Evolutionary conservation across 495 filamentous ascomycete genomes (phyloP).

Genomic region (Aspergillus funiculosus): DNA sequence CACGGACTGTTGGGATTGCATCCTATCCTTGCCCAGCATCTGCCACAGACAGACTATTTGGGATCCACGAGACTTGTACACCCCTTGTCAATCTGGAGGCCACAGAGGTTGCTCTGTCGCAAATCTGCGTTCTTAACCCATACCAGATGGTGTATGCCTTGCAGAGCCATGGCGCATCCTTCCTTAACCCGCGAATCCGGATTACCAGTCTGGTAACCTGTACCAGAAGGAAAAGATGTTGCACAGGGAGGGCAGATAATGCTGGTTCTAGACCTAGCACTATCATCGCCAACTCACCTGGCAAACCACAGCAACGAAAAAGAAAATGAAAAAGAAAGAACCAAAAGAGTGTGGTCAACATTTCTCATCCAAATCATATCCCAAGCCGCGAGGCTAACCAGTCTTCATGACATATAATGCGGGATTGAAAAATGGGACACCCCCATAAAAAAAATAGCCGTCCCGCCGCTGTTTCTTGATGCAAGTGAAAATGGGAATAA

Average conservation of each 20-base stretch:
- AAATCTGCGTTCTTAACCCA: slow-evolving; percentile 22
- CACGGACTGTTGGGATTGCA: slow-evolving; percentile 19
- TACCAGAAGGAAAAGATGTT: slow-evolving; percentile 18
- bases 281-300: slow-evolving; percentile 1
- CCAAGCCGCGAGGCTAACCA: slow-evolving; percentile 56
- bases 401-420: slow-evolving; percentile 51
- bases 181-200: slow-evolving; percentile 13
- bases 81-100: slow-evolving; percentile 10
- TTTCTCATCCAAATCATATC: slow-evolving; percentile 51
- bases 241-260: neutral
- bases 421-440: slow-evolving; percentile 28
- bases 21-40: slow-evolving; percentile 9
- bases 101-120: slow-evolving; percentile 7
- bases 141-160: slow-evolving; percentile 19
- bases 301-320: slow-evolving; percentile 35
- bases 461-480: slow-evolving; percentile 47
- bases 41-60: slow-evolving; percentile 36
- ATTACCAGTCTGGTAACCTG: slow-evolving; percentile 22
- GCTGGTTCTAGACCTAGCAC: slow-evolving; percentile 6
- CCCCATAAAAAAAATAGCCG: slow-evolving; percentile 41
- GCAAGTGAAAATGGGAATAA: slow-evolving; percentile 28
- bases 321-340: no score
- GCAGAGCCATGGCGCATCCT: slow-evolving; percentile 14
- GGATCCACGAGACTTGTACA: slow-evolving; percentile 3
- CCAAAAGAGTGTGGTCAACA: slow-evolving; percentile 28